These are phyloP conservation scores for Curvularia lunata DNA, from an alignment of 2,329 filamentous ascomycete species.

Conservation along the genomic window DNA sequence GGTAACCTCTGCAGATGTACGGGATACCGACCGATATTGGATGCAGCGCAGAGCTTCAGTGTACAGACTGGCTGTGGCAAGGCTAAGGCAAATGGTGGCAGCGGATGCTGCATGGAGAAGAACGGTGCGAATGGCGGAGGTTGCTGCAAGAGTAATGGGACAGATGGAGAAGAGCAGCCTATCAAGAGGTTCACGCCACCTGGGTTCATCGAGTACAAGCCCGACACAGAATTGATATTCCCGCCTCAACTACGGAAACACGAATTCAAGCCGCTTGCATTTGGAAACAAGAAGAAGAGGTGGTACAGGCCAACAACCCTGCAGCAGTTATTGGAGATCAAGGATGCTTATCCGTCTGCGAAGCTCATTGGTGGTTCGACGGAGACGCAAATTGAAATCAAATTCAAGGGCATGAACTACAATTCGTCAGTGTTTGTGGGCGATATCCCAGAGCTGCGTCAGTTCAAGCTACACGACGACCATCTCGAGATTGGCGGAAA, in stretches of 20 bases:
- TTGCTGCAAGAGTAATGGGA: constrained; percentile 49
- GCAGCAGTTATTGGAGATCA: constrained; percentile 89
- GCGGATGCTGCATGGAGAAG: constrained; percentile 75
- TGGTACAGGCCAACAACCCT: constrained; percentile 92
- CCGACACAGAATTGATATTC: constrained; percentile 94
- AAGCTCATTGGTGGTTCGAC: constrained; percentile 97
- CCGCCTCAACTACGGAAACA: constrained; percentile 84
- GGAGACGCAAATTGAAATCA: constrained; percentile 97
- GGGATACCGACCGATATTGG: constrained; percentile 90
- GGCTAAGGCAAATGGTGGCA: constrained; percentile 63
- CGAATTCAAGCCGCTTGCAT: constrained; percentile 78
- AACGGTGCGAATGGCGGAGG: constrained; percentile 52
- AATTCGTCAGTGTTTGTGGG: constrained; percentile 89
- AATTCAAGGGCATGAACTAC: constrained; percentile 95
- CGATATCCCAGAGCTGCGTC: constrained; percentile 86
- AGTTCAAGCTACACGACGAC: constrained; percentile 79
- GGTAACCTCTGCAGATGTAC: constrained; percentile 96
- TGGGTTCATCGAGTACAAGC: constrained; percentile 91
- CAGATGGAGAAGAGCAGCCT: constrained; percentile 48
- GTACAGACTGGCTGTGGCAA: constrained; percentile 63
- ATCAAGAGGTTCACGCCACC: constrained; percentile 78
- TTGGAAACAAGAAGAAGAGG: constrained; percentile 92
- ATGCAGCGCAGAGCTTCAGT: constrained; percentile 90
- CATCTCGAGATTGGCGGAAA: constrained; percentile 93
- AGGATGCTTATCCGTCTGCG: constrained; percentile 79